phyloP scores from a whole-genome alignment of 148 eudicot genomes.

The Tetragonia tetragonoides region DNA sequence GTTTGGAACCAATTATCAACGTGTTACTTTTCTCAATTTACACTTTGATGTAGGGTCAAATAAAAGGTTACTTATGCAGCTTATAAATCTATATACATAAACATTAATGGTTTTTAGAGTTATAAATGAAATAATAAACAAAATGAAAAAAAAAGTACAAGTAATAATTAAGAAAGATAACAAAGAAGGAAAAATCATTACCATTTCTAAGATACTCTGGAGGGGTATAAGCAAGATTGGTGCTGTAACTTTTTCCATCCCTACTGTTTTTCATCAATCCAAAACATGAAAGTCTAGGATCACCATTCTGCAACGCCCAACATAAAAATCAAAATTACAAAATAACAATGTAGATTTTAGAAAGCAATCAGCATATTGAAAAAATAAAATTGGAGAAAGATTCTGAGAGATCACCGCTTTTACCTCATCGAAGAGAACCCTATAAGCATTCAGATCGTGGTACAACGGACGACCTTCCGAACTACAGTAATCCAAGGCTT shows the following conservation, averaged over 20 bases:
- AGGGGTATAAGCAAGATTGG: conserved; percentile 88
- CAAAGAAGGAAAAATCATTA: conserved; percentile 20
- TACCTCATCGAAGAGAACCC: conserved; percentile 92
- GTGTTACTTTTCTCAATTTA: too few relatives aligned
- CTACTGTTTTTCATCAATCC: conserved; percentile 86
- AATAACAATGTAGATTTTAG: conserved; percentile 6
- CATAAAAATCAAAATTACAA: conserved; percentile 24
- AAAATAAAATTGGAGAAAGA: neutral
- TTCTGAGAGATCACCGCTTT: neutral
- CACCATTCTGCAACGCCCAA: conserved; percentile 59
- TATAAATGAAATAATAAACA: neutral
- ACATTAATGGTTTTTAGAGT: neutral
- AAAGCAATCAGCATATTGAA: conserved; percentile 2
- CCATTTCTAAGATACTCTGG: conserved; percentile 90
- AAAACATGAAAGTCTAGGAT: conserved; percentile 88
- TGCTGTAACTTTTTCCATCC: conserved; percentile 87
- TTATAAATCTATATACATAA: neutral
- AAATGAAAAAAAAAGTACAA: neutral
- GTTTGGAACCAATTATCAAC: too few relatives aligned
- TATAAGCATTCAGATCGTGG: conserved; percentile 85
- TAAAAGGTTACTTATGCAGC: neutral
- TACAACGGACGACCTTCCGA: conserved; percentile 70
- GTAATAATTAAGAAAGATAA: neutral
- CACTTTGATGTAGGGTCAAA: neutral
- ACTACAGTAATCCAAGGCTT: conserved; percentile 80